These are phyloP conservation scores for Pseudozyma hubeiensis DNA, from an alignment of 1,284 basidiomycete genomes.

Conservation along the genomic window DNA sequence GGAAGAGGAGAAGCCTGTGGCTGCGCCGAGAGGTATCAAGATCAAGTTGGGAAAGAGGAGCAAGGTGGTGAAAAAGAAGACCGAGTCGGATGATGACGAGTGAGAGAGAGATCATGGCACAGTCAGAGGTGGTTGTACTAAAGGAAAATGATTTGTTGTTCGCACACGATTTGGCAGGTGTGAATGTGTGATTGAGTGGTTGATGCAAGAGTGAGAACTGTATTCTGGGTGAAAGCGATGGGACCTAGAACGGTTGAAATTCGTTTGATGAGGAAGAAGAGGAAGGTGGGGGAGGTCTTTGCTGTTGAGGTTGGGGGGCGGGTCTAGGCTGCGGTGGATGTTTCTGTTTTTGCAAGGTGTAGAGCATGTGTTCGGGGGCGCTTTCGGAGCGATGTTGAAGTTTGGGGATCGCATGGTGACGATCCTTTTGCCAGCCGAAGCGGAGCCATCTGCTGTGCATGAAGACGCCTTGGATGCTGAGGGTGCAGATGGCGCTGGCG, in stretches of 20 bases:
- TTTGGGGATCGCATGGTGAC: slow-evolving; percentile 5
- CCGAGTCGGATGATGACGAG: slow-evolving; percentile 36
- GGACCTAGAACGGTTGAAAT: slow-evolving; percentile 18
- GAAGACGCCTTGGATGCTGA: slow-evolving; percentile 83
- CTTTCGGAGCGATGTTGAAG: slow-evolving; percentile 12
- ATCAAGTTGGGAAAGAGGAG: slow-evolving; percentile 48
- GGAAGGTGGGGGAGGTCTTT: neutral
- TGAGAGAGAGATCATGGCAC: neutral
- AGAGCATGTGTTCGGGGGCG: slow-evolving; percentile 13
- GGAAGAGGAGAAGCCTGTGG: slow-evolving; percentile 31
- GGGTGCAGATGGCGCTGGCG: slow-evolving; percentile 92
- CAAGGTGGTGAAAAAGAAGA: slow-evolving; percentile 15
- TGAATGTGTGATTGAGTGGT: neutral
- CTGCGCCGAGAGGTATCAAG: slow-evolving; percentile 43
- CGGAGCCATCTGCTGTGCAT: slow-evolving; percentile 95
- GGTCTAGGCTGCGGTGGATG: neutral
- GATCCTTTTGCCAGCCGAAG: slow-evolving; percentile 97
- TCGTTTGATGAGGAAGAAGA: slow-evolving; percentile 14
- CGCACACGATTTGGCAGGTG: neutral
- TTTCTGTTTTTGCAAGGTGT: slow-evolving; percentile 1
- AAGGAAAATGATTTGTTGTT: too few species aligned
- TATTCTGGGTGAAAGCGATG: neutral
- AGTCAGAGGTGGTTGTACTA: too few species aligned
- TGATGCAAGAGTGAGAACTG: neutral
- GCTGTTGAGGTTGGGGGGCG: neutral